Percentiles rank a stretch among this genome's conserved stretches.
phyloP scores from a whole-genome alignment of 1,284 basidiomycete species.

The Ganoderma sinense region DNA sequence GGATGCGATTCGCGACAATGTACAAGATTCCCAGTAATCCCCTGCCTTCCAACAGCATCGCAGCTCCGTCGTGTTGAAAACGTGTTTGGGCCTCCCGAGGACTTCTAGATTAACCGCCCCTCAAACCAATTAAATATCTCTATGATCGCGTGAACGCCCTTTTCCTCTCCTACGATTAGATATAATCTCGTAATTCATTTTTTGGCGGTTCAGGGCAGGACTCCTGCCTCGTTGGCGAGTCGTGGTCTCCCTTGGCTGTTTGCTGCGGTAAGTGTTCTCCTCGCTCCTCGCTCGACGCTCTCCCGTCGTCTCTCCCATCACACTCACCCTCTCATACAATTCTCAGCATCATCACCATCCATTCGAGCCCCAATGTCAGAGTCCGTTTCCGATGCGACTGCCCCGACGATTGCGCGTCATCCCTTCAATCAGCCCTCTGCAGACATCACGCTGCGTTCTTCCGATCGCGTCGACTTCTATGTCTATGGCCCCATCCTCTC shows the following conservation, averaged over 20 bases:
- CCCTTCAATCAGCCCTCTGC: slow-evolving; percentile 19
- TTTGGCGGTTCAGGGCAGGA: neutral
- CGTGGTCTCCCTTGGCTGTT: neutral
- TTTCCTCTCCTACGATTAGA: neutral
- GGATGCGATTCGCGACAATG: slow-evolving; percentile 3
- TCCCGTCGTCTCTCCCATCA: neutral
- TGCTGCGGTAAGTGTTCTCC: neutral
- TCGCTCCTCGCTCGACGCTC: neutral
- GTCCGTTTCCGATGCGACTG: neutral
- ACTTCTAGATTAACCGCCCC: neutral
- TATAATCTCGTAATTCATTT: neutral
- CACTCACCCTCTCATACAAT: neutral
- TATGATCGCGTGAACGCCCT: neutral
- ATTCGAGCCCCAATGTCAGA: neutral
- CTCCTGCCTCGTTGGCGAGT: neutral
- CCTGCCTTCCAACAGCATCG: neutral
- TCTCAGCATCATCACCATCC: neutral
- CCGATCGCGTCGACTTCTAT: slow-evolving; percentile 18
- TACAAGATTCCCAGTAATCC: neutral
- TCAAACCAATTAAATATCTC: neutral
- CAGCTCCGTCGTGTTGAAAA: neutral
- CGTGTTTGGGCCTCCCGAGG: too few relatives aligned
- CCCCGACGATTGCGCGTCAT: neutral
- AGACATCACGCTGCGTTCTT: slow-evolving; percentile 14
- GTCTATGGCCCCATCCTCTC: slow-evolving; percentile 27